Base-by-base conservation (phyloP, 371 early-diverging fungal genomes). In the Lichtheimia ornata region DNA sequence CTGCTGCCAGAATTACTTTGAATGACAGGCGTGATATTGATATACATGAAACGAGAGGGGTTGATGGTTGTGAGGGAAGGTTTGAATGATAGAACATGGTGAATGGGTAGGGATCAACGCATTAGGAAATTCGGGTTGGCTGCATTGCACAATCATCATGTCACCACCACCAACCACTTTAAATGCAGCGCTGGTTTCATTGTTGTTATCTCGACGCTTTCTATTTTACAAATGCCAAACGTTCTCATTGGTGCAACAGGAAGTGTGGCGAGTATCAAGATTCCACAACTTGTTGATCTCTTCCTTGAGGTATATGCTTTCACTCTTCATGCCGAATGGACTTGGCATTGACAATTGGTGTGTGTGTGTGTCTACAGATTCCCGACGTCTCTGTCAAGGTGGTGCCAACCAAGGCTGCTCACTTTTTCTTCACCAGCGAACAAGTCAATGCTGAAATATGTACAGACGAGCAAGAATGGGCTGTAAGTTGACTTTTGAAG, bases 381-480 rank as follows among this genome's bases (percentile, higher is more conserved):
- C 56, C 70, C 41, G 61, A 82, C 27, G 71, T 89, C 27, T 78
- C 89, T 47, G 77, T 95, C 44, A 88, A 86, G 62, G 83, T 95
- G 0, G 83, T 94, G 0, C 64, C 89, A 7, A 94, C 96, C 4
- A 66, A 79, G 35, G 77, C 87, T 17, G 89, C 97, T 7, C 78
- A 90, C 28, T 94, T 92, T 64, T 97, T 97, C 66, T 90, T 94
- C 63, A 79, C 89, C 28, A 65, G 69, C 9, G 74, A 69, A 14
- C 68, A 70, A 3, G 76, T 83, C n/a, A 63, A 80, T 59, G 69
- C 77, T 50, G 64, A 77, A 58, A 74, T 93, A 20, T 67, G 84
- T 53, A 91, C 89, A 1, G 98, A 97, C 58, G 82, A 82, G 42
- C 90, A 95, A 66, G 98, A 97, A 72, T 97, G 97, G 96, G 73